Conservation (phyloP, 176 grass and related monocot genomes). For the Cocos nucifera region DNA sequence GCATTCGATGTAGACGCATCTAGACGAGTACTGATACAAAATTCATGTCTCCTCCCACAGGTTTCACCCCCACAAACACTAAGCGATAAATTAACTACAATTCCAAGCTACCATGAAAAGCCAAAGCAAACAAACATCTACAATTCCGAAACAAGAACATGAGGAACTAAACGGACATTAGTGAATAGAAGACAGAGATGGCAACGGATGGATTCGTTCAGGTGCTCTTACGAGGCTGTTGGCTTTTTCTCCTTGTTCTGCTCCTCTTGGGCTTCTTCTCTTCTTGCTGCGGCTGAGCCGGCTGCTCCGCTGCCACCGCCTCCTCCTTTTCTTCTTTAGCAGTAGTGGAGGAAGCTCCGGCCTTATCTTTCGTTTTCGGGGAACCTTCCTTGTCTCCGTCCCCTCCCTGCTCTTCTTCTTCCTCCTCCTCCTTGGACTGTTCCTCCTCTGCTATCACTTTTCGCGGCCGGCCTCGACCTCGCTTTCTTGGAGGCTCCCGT, state of each 20-base stretch:
- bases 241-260: conserved; percentile 21
- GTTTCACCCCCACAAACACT: too few relatives aligned
- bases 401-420: neutral
- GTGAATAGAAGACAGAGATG: too few relatives aligned
- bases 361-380: neutral
- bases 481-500: neutral
- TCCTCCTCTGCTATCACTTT: conserved; percentile 7
- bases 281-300: neutral
- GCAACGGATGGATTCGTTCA: neutral
- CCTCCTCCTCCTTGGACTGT: neutral
- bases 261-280: neutral
- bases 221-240: conserved; percentile 13
- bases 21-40: too few relatives aligned
- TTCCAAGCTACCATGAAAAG: too few relatives aligned
- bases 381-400: neutral
- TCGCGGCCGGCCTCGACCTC: conserved; percentile 10
- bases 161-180: too few relatives aligned
- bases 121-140: too few relatives aligned
- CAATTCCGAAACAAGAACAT: too few relatives aligned
- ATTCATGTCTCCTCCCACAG: too few relatives aligned
- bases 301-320: neutral
- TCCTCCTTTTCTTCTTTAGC: neutral
- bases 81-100: too few relatives aligned
- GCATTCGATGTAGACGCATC: too few relatives aligned
- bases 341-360: too few relatives aligned